Base-by-base conservation (phyloP, 148 eudicot species). In the Oxyria digyna region DNA sequence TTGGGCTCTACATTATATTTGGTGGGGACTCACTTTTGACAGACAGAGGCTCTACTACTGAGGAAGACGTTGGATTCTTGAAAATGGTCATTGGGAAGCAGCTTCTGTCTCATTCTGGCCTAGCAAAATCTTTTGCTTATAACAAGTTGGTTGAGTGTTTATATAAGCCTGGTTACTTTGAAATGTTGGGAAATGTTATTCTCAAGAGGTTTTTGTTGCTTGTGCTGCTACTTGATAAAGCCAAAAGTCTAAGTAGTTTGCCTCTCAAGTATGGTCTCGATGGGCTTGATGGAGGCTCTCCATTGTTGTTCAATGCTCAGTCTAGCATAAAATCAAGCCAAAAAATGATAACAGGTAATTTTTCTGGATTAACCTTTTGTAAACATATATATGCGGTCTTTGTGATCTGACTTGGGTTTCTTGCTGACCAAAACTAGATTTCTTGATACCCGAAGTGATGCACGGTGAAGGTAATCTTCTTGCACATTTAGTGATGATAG, bases 201-300 rank as follows among this genome's bases (percentile, higher is more conserved):
- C 79, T 90, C 72, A 94, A 94, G 95, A 88, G 96, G 67, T 79
- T 94, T 76, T 71, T 94, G 73, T 74, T 94, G 80, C 96, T 94
- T 69, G 97, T 81, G 72, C 85, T 94, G 24, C 75, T 90, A 78
- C 90, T 94, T 72, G 99, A 94, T 71, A 83, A 85, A 84, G 89
- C 87, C 46, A 94, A 94, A 82, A 73, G 73, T 72, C 90, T 86
- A 55, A 81, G 89, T 67, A 81, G 86, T 73, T 82, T 94, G 78
- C 97, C 97, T 69, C 78, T 87, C 69, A 85, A 85, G 69, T 87
- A 88, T 76, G 99, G 99, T 48, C 87, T 94, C 72, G 99, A 94
- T 88, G 99, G 97, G 75, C 37, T 88, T 52, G 97, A 94, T 84
- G 97, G 99, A 14, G 99, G 99, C 65, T 94, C 99, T 77, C 99